Evolutionary conservation across 768 basidiomycete genomes (phyloP), one percentile per base, ranked within the genome.

Genomic region (Mycena filopes): DNA sequence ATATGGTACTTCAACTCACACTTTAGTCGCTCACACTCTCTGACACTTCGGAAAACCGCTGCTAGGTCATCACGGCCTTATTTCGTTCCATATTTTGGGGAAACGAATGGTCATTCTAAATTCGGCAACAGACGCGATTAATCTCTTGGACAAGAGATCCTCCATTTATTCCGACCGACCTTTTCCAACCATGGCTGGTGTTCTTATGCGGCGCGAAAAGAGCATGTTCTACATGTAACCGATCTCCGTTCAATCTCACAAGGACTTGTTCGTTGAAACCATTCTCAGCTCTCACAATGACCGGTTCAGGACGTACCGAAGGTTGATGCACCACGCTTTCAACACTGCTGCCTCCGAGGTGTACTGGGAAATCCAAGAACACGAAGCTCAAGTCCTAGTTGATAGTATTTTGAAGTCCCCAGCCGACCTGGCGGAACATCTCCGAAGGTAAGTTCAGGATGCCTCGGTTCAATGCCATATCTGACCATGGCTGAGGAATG

Each of bases 121-220:
- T 65, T 75, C 78, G 6, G 38, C 54, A 15, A 20, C 25, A 3
- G 54, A 63, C 26, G 61, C 53, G 15, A 2, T 29, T 53, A 75
- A 79, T 48, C 66, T 81, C 60, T 75, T 82, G 47, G 74, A 75
- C 28, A 79, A 78, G 66, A 75, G 82, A 48, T 76, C 77, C 21
- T 63, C 72, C 46, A 70, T 73, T 31, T 83, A 83, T 60, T 82
- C 81, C 12, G 81, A 82, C 65, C 72, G 82, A 28, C 70, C 65
- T 2, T 68, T 71, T 38, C 61, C 53, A 21, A 47, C 61, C 7
- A 63, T 63, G 61, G 61, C 36, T 1, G 61, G 61, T 1, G 2
- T 48, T 2, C 45, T 63, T 6, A 40, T 55, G 53, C 57, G 50
- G 12, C 46, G 56, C 7, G 60, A 56, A 25, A 64, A 71, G 42